phyloP scores from a whole-genome alignment of 768 basidiomycete genomes.

The Lentinula guzmanii region DNA sequence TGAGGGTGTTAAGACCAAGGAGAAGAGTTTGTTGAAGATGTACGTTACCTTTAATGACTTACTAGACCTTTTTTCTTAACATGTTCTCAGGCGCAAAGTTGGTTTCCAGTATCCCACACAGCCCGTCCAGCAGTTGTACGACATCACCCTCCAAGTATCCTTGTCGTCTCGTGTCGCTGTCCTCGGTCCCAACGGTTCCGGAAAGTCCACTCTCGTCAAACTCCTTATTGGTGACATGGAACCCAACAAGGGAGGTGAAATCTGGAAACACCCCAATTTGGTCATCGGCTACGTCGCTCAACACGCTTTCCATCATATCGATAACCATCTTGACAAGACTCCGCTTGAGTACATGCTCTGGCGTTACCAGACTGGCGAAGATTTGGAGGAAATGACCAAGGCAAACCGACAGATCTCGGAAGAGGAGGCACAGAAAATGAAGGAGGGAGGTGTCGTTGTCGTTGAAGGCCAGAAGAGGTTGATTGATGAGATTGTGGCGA shows the following conservation, averaged over 20 bases:
- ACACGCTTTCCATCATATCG: constrained; percentile 99
- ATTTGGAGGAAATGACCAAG: constrained; percentile 95
- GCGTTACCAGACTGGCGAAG: constrained; percentile 99
- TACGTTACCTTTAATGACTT: constrained; percentile 13
- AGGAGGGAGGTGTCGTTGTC: constrained; percentile 82
- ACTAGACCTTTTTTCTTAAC: not conserved
- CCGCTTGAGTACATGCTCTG: constrained; percentile 99
- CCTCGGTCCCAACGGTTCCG: constrained; percentile 98
- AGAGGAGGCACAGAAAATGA: constrained; percentile 93
- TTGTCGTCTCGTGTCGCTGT: constrained; percentile 97
- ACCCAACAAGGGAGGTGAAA: constrained; percentile 92
- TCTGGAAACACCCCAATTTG: constrained; percentile 99
- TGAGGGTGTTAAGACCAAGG: constrained; percentile 99
- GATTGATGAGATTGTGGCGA: constrained; percentile 85
- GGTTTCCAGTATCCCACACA: constrained; percentile 94
- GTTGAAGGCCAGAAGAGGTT: constrained; percentile 92
- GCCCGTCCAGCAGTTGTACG: constrained; percentile 83
- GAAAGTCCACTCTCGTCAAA: constrained; percentile 96
- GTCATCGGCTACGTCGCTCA: constrained; percentile 99
- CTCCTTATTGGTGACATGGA: constrained; percentile 96
- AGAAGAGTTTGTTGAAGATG: constrained; percentile 96
- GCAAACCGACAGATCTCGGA: constrained; percentile 82
- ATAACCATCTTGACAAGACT: constrained; percentile 97
- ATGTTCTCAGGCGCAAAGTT: constrained; percentile 63
- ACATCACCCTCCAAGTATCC: constrained; percentile 95